These are phyloP conservation scores for Cutaneotrichosporon mucoides DNA, from an alignment of 1,284 basidiomycete species.

Conservation along the genomic window DNA sequence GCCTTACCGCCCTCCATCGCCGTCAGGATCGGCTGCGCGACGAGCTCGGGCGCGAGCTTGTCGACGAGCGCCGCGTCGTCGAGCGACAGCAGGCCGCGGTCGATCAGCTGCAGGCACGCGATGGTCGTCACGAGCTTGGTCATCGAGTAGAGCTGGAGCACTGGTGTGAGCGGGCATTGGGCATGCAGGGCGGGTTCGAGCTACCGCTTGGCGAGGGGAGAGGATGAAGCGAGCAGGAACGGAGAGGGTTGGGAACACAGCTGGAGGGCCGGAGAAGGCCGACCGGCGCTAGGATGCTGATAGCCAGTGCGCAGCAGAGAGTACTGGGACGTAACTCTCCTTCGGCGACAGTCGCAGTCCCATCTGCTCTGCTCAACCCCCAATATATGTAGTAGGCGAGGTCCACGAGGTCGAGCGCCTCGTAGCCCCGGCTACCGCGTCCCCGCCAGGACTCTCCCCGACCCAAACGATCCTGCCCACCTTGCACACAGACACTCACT, in stretches of 20 bases:
- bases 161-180: slow-evolving; percentile 7
- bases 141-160: slow-evolving; percentile 30
- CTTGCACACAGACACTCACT: slow-evolving; percentile 21
- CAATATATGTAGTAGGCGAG: too few relatives aligned
- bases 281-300: too few relatives aligned
- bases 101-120: slow-evolving; percentile 24
- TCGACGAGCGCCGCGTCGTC: slow-evolving; percentile 7
- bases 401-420: too few relatives aligned
- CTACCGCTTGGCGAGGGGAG: background rate
- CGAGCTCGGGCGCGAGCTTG: slow-evolving; percentile 13
- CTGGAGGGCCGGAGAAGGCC: too few relatives aligned
- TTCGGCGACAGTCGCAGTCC: too few relatives aligned
- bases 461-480: background rate
- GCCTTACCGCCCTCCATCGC: slow-evolving; percentile 6
- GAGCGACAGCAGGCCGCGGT: slow-evolving; percentile 16
- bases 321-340: too few relatives aligned
- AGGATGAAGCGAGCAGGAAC: background rate
- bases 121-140: slow-evolving; percentile 43
- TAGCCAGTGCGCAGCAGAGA: too few relatives aligned
- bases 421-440: too few relatives aligned
- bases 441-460: background rate
- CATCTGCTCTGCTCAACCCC: too few relatives aligned
- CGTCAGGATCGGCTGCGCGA: slow-evolving; percentile 13
- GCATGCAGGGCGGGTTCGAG: background rate
- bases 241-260: background rate